Conservation (phyloP, 345 rosid genomes). For the Rhodomyrtus tomentosa region DNA sequence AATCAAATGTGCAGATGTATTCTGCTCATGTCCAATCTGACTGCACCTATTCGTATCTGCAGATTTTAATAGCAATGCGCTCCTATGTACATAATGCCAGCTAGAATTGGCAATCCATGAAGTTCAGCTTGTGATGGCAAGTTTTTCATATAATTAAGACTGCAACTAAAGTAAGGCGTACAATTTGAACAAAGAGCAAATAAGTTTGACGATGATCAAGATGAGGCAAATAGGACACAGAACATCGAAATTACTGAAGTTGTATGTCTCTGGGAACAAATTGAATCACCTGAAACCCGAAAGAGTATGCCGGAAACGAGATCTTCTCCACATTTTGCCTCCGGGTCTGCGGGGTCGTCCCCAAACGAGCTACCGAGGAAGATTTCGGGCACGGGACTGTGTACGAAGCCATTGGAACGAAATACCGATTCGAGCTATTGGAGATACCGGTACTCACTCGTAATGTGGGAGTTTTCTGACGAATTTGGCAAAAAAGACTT, state of each 20-base stretch:
- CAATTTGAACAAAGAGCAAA: neutral
- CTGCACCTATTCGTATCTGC: neutral
- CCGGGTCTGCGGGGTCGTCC: conserved; percentile 23
- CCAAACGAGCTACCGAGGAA: conserved; percentile 22
- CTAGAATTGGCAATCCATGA: neutral
- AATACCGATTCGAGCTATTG: neutral
- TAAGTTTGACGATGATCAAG: neutral
- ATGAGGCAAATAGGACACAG: neutral
- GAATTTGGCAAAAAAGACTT: neutral
- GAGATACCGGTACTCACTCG: neutral
- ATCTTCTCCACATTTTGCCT: conserved; percentile 3
- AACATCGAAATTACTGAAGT: neutral
- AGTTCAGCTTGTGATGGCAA: neutral
- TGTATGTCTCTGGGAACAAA: neutral
- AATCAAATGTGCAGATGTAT: neutral
- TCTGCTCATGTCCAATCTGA: neutral
- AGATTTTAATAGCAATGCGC: neutral
- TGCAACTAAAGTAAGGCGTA: neutral
- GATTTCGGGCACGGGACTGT: conserved; percentile 59
- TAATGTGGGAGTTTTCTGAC: neutral
- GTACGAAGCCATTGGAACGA: conserved; percentile 39
- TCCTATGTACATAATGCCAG: neutral
- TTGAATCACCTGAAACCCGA: conserved; percentile 9
- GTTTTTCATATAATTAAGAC: neutral
- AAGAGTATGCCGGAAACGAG: conserved; percentile 9